A percentile compares a stretch with the other conserved stretches of the same genome.
phyloP scores from a whole-genome alignment of 2,329 filamentous ascomycete species.

The Tolypocladium ophioglossoides region DNA sequence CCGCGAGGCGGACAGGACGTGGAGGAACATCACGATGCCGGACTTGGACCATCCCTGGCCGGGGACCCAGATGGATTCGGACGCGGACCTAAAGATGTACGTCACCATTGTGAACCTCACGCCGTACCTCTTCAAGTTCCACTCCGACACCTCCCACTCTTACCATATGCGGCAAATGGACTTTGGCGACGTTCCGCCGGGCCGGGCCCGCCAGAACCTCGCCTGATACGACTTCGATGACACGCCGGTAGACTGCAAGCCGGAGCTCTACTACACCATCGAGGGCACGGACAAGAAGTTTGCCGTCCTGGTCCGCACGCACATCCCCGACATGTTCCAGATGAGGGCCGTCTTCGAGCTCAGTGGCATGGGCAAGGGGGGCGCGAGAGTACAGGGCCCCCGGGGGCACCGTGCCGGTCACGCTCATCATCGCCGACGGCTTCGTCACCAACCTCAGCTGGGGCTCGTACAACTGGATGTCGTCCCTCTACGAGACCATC shows the following conservation, averaged over 20 bases:
- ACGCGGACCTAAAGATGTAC: slow-evolving; percentile 7
- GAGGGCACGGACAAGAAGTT: slow-evolving; percentile 19
- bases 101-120: slow-evolving; percentile 25
- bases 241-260: slow-evolving; percentile 15
- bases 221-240: slow-evolving; percentile 12
- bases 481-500: slow-evolving; percentile 18
- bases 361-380: slow-evolving; percentile 19
- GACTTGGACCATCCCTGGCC: neutral
- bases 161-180: slow-evolving; percentile 21
- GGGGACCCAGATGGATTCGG: no score
- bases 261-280: slow-evolving; percentile 20
- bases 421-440: slow-evolving; percentile 24
- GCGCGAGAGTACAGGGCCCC: slow-evolving; percentile 22
- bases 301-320: slow-evolving; percentile 16
- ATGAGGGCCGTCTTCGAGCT: slow-evolving; percentile 17
- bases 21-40: no score
- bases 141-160: slow-evolving; percentile 12
- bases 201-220: slow-evolving; percentile 18
- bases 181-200: slow-evolving; percentile 21
- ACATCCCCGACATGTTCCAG: slow-evolving; percentile 14
- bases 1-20: no score
- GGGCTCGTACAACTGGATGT: slow-evolving; percentile 21
- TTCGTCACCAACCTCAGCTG: slow-evolving; percentile 19
- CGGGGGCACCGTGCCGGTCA: slow-evolving; percentile 16
- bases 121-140: slow-evolving; percentile 16